phyloP scores from a whole-genome alignment of 1,284 basidiomycete species.

The Megacollybia platyphylla region DNA sequence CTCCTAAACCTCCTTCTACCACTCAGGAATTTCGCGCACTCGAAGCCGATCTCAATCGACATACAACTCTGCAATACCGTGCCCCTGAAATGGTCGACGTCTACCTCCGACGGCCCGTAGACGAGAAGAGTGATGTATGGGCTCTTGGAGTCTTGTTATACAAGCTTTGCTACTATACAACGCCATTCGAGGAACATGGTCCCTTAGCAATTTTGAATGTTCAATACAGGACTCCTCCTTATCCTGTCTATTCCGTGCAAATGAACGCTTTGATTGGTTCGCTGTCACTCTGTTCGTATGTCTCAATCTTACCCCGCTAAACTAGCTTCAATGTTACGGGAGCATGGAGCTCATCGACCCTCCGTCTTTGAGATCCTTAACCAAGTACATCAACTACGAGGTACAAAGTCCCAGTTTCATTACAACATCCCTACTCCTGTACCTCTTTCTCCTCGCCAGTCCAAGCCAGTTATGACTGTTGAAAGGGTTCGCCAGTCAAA shows the following conservation, averaged over 20 bases:
- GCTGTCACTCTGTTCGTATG: not conserved
- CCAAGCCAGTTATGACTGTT: constrained; percentile 1
- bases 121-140: constrained; percentile 96
- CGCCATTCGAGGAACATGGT: constrained; percentile 95
- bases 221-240: constrained; percentile 88
- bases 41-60: constrained; percentile 87
- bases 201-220: constrained; percentile 94
- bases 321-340: constrained; percentile 76
- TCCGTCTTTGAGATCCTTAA: constrained; percentile 71
- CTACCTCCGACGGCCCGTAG: constrained; percentile 70
- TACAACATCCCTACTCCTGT: constrained; percentile 46
- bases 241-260: constrained; percentile 82
- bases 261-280: constrained; percentile 83
- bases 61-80: constrained; percentile 92
- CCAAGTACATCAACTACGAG: constrained; percentile 70
- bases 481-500: not conserved
- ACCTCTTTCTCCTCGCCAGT: constrained; percentile 28
- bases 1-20: constrained; percentile 54
- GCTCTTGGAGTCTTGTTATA: constrained; percentile 89
- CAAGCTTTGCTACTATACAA: constrained; percentile 97
- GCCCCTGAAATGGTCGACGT: constrained; percentile 98
- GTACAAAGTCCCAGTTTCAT: constrained; percentile 68
- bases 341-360: constrained; percentile 75
- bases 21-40: constrained; percentile 77
- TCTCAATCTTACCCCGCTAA: not conserved